A percentile compares a stretch with the other conserved stretches of the same genome.
Evolutionary conservation across 495 filamentous ascomycete genomes (phyloP).

Genomic region (Neurospora sp.): DNA sequence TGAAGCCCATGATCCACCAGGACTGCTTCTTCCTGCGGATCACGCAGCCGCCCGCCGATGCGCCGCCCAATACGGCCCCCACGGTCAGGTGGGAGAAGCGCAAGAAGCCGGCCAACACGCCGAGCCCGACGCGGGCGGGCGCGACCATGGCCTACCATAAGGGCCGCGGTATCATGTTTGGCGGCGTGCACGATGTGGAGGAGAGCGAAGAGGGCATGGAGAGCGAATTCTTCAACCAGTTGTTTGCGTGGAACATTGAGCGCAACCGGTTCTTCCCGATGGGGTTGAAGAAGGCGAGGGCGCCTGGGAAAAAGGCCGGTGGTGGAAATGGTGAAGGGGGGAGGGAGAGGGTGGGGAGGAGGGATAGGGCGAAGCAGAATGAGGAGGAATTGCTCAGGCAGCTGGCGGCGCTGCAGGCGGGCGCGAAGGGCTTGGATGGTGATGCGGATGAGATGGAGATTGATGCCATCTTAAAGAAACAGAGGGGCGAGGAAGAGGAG

Average conservation of each 20-base stretch:
- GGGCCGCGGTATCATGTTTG: constrained; percentile 85
- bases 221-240: constrained; percentile 84
- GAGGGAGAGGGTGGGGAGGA: constrained; percentile 41
- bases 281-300: constrained; percentile 57
- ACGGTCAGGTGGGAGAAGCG: constrained; percentile 80
- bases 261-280: constrained; percentile 88
- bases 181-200: constrained; percentile 90
- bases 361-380: constrained; percentile 66
- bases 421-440: constrained; percentile 21
- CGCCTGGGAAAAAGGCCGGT: constrained; percentile 43
- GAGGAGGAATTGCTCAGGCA: constrained; percentile 85
- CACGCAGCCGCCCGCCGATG: constrained; percentile 55
- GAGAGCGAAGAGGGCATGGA: constrained; percentile 92
- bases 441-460: constrained; percentile 49
- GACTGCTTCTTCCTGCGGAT: constrained; percentile 91
- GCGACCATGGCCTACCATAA: constrained; percentile 88
- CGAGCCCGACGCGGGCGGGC: constrained; percentile 74
- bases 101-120: constrained; percentile 84
- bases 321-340: constrained; percentile 32
- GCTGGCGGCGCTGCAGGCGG: constrained; percentile 60
- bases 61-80: constrained; percentile 49
- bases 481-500: constrained; percentile 17
- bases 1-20: constrained; percentile 81
- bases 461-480: constrained; percentile 14
- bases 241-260: constrained; percentile 89